These are phyloP conservation scores for Leccinum broughii DNA, from an alignment of 768 basidiomycete species.

Conservation along the genomic window DNA sequence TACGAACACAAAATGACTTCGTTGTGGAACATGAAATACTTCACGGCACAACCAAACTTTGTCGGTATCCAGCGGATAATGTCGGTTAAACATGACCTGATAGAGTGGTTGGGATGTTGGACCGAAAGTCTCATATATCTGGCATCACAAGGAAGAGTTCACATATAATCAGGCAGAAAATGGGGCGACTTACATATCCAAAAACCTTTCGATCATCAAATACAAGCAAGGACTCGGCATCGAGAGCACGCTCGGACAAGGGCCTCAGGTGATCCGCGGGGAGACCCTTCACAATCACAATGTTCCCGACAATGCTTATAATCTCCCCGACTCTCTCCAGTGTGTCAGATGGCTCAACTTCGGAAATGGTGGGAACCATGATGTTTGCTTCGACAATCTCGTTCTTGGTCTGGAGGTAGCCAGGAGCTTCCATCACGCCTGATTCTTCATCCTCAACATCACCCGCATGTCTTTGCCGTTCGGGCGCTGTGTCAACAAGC, in stretches of 20 bases:
- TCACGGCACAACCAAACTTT: conserved; percentile 55
- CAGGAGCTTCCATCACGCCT: conserved; percentile 38
- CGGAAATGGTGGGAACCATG: conserved; percentile 58
- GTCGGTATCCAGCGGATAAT: conserved; percentile 59
- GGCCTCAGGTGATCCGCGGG: conserved; percentile 43
- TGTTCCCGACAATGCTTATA: conserved; percentile 68
- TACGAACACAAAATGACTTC: conserved; percentile 84
- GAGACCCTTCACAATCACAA: conserved; percentile 71
- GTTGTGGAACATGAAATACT: conserved; percentile 81
- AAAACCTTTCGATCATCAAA: conserved; percentile 88
- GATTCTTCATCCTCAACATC: conserved; percentile 56
- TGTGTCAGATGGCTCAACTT: conserved; percentile 61
- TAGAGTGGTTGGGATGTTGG: conserved; percentile 90
- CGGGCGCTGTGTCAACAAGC: conserved; percentile 3
- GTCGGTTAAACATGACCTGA: conserved; percentile 75
- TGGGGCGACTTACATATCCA: conserved; percentile 68
- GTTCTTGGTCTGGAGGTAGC: conserved; percentile 66
- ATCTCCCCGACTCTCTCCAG: conserved; percentile 80
- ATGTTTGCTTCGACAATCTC: conserved; percentile 63
- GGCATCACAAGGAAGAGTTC: conserved; percentile 12
- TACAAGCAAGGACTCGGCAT: conserved; percentile 88
- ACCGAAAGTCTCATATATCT: conserved; percentile 96
- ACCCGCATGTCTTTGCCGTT: conserved; percentile 9
- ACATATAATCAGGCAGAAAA: conserved; percentile 12
- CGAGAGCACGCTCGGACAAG: conserved; percentile 66